phyloP scores from a whole-genome alignment of 179 eudicot species.

The Pouteria campechiana region DNA sequence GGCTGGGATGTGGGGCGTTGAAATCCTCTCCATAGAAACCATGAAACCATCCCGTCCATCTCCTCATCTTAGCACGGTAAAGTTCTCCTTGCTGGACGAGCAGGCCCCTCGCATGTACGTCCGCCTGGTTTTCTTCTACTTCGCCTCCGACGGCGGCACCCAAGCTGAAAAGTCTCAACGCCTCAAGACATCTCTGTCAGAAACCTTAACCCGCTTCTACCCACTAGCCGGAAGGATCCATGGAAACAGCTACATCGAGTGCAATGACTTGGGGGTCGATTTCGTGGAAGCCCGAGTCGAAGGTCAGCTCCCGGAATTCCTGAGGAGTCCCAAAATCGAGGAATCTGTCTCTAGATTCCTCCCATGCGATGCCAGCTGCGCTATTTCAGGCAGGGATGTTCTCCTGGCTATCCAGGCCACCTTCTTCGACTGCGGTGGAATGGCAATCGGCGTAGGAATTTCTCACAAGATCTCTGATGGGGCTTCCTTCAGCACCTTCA shows the following conservation, averaged over 20 bases:
- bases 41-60: constrained; percentile 22
- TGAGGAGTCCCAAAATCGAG: background rate
- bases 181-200: constrained; percentile 7
- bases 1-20: no score
- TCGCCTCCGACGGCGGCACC: background rate
- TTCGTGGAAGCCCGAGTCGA: constrained; percentile 6
- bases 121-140: constrained; percentile 16
- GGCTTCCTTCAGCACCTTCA: constrained; percentile 11
- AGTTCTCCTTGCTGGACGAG: constrained; percentile 21
- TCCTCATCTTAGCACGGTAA: constrained; percentile 7
- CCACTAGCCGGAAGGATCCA: constrained; percentile 15
- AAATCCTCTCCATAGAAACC: constrained; percentile 14
- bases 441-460: constrained; percentile 19
- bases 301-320: constrained; percentile 1
- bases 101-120: constrained; percentile 4
- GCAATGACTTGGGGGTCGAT: constrained; percentile 9
- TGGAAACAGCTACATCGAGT: background rate
- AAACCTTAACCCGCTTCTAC: constrained; percentile 14
- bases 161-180: background rate
- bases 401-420: constrained; percentile 20
- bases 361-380: background rate
- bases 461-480: constrained; percentile 32
- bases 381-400: constrained; percentile 8
- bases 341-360: background rate
- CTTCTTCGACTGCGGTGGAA: constrained; percentile 25